phyloP scores from a whole-genome alignment of 2,329 filamentous ascomycete genomes.

The Chlorencoelia australis region DNA sequence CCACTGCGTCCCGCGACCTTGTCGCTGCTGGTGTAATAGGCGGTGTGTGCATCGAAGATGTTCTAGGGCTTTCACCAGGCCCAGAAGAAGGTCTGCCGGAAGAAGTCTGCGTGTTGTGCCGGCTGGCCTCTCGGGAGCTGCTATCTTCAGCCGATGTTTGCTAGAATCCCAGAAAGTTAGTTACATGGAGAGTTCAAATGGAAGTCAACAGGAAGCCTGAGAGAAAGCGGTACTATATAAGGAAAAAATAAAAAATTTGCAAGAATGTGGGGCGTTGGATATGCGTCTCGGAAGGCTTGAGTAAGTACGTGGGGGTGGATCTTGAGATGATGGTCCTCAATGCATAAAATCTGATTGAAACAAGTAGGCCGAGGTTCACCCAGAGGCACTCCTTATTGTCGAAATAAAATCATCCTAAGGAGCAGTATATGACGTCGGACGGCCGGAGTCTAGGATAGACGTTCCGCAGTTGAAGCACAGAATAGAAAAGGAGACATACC shows the following conservation, averaged over 20 bases:
- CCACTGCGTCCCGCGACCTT: slow-evolving; percentile 40
- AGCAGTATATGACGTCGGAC: background rate
- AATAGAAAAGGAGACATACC: slow-evolving; percentile 43
- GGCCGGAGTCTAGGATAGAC: background rate
- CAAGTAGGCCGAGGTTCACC: slow-evolving; percentile 9
- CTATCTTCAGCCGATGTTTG: slow-evolving; percentile 48
- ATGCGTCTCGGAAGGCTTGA: slow-evolving; percentile 8
- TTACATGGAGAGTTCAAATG: too few species aligned
- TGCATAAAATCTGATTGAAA: slow-evolving; percentile 8
- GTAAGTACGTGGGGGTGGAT: slow-evolving; percentile 17
- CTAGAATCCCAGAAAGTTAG: slow-evolving; percentile 30
- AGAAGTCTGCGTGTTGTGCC: slow-evolving; percentile 54
- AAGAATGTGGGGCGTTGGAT: slow-evolving; percentile 12
- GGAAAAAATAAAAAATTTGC: slow-evolving; percentile 12
- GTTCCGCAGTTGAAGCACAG: background rate
- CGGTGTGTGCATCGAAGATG: slow-evolving; percentile 71
- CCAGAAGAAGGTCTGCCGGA: slow-evolving; percentile 55
- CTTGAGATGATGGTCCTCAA: slow-evolving; percentile 12
- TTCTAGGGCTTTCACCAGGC: slow-evolving; percentile 55
- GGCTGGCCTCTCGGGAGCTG: slow-evolving; percentile 46
- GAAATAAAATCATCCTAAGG: background rate
- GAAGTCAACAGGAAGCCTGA: too few species aligned
- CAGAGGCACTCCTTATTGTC: slow-evolving; percentile 7
- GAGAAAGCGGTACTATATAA: background rate
- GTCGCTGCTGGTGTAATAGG: slow-evolving; percentile 82